Evolutionary conservation across 441 rosid species (phyloP).

Genomic region (Manihot esculenta): DNA sequence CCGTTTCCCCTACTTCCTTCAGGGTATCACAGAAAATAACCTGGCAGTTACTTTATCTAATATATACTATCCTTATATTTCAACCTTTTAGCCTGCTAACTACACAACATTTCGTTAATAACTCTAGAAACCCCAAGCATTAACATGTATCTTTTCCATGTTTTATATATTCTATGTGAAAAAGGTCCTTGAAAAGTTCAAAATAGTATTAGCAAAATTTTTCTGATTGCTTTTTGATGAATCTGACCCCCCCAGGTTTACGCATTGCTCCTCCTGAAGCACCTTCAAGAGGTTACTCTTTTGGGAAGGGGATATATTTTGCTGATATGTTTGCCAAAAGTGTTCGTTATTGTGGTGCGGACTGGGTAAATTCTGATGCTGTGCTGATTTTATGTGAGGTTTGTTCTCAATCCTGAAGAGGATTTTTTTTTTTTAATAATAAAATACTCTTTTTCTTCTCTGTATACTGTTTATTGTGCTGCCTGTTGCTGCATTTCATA

Average conservation of each 20-base stretch:
- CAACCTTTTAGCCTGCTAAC: too few relatives aligned
- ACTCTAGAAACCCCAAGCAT: too few relatives aligned
- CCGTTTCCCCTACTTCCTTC: too few relatives aligned
- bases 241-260: conserved; percentile 50
- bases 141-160: too few relatives aligned
- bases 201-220: too few relatives aligned
- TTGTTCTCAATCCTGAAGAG: background rate
- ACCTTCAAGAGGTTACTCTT: conserved; percentile 85
- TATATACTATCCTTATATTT: too few relatives aligned
- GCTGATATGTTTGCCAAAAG: conserved; percentile 99
- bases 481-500: too few relatives aligned
- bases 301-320: conserved; percentile 95
- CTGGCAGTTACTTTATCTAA: too few relatives aligned
- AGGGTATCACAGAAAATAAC: too few relatives aligned
- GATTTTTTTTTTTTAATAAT: too few relatives aligned
- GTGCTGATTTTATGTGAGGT: conserved; percentile 93
- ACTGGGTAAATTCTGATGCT: conserved; percentile 44
- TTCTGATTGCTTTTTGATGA: too few relatives aligned
- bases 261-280: conserved; percentile 97
- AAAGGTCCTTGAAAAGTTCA: background rate
- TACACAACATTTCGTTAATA: too few relatives aligned
- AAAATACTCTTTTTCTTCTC: background rate
- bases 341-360: conserved; percentile 75
- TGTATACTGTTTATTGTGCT: background rate
- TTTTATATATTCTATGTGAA: background rate